phyloP scores from a whole-genome alignment of 805 yeast species.

The Grigorovia yakushimaensis region DNA sequence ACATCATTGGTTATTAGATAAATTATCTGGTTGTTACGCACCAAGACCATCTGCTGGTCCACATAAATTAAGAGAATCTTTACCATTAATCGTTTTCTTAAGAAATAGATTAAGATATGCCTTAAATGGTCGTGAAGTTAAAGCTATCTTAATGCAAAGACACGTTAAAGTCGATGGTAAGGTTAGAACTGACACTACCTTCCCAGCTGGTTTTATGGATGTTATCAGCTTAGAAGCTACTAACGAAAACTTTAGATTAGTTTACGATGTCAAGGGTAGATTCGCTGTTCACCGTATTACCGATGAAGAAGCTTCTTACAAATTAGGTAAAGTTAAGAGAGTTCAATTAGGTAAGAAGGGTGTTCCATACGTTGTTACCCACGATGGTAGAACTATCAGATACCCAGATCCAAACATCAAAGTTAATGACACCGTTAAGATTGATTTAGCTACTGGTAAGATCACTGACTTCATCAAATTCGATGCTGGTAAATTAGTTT shows the following conservation, averaged over 20 bases:
- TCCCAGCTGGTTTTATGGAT: constrained; percentile 99
- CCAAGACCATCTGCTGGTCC: constrained; percentile 99
- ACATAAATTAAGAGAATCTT: constrained; percentile 96
- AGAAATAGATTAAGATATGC: constrained; percentile 99
- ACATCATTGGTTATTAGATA: constrained; percentile 99
- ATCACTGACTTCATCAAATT: constrained; percentile 80
- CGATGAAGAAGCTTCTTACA: constrained; percentile 96
- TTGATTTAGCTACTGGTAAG: constrained; percentile 94
- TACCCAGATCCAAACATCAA: constrained; percentile 97
- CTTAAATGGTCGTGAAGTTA: constrained; percentile 97
- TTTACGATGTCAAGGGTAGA: constrained; percentile 98
- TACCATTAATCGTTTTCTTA: constrained; percentile 92
- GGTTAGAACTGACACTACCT: constrained; percentile 98
- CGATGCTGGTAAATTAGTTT: constrained; percentile 84
- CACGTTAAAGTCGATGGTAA: constrained; percentile 98
- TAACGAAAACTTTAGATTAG: constrained; percentile 98
- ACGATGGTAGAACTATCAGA: constrained; percentile 99
- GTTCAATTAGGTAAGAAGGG: constrained; percentile 98
- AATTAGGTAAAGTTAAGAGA: constrained; percentile 95
- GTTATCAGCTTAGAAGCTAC: constrained; percentile 96
- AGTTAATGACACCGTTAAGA: constrained; percentile 96
- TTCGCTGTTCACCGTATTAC: constrained; percentile 99
- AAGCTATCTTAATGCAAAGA: constrained; percentile 96
- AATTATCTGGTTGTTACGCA: constrained; percentile 97
- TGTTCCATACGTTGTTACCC: constrained; percentile 96